Base-by-base conservation (phyloP, 345 rosid species). In the Euphorbia peplus region DNA sequence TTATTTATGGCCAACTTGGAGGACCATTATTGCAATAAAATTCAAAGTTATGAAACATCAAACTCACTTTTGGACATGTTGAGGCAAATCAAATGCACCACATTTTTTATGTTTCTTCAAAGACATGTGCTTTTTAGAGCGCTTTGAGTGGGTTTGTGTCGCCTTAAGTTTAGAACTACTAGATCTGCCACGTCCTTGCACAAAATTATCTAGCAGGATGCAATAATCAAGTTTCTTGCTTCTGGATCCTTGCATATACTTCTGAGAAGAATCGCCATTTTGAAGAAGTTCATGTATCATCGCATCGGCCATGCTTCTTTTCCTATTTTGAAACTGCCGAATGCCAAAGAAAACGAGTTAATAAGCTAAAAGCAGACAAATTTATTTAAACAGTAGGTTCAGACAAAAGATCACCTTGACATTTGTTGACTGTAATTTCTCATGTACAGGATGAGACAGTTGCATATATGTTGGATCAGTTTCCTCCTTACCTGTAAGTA, bases 181-280 rank as follows among this genome's bases (percentile, higher is more conserved):
- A 59, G 86, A 79, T 28, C 73, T 72, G 57, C 78, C 64, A 41
- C 81, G 85, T 57, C 82, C 80, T 70, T 75, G 83, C 53, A 84
- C 86, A 59, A 67, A 88, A 71, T 88, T 93, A 81, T 91, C 97
- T 67, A 93, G 95, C 58, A 86, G 97, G 72, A 93, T 82, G 80
- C 89, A 90, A 54, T 78, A 80, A 44, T 89, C 90, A 44, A 89
- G 70, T 81, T 84, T 87, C 83, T 70, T 71, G 41, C 78, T 80
- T 76, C 84, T 89, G 44, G 83, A 80, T 53, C 96, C 91, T 63
- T 87, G 93, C 82, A 82, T 64, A 79, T 95, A 88, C 73, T 91
- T 95, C 35, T 81, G 89, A 47, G 95, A 85, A 65, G 82, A 81
- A 84, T 95, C 97, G 62, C 99, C 99, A 22, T 76, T 83, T 67